These are phyloP conservation scores for Dichomitus squalens DNA, from an alignment of 1,284 basidiomycete genomes.

Conservation along the genomic window DNA sequence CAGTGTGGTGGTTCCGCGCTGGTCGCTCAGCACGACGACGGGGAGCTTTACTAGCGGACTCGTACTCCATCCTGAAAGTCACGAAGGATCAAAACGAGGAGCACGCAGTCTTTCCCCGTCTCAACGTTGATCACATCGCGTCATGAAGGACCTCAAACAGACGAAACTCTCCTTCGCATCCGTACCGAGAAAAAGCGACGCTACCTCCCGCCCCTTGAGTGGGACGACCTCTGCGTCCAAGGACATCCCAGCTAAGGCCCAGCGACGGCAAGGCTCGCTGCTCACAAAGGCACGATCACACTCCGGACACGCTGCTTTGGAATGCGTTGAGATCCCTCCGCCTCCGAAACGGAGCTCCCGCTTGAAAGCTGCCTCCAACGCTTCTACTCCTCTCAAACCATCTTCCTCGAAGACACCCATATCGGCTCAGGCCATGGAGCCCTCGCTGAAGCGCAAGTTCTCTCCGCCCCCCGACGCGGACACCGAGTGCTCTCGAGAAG, in stretches of 20 bases:
- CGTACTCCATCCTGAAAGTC: too few species aligned
- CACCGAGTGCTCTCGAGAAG: conserved; percentile 2
- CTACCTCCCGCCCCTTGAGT: neutral
- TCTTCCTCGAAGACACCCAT: neutral
- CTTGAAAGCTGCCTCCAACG: neutral
- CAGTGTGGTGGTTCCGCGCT: neutral
- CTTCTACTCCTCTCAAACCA: conserved; percentile 5
- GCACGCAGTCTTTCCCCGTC: neutral
- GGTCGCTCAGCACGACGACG: neutral
- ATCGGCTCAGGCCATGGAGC: conserved; percentile 5
- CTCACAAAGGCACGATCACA: neutral
- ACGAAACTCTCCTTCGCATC: conserved; percentile 19
- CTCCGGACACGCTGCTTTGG: conserved; percentile 2
- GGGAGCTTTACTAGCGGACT: neutral
- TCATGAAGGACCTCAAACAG: conserved; percentile 20
- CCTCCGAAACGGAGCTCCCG: conserved; percentile 7
- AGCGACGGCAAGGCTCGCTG: neutral
- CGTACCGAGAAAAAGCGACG: neutral
- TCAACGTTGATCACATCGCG: neutral
- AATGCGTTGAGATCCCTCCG: conserved; percentile 13
- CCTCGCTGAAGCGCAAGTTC: conserved; percentile 27
- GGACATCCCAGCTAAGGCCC: neutral
- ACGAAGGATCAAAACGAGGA: neutral
- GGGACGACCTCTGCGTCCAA: neutral
- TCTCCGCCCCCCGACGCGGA: conserved; percentile 13